Base-by-base conservation (phyloP, 106 monocot genomes). In the Dendrobium nobile region DNA sequence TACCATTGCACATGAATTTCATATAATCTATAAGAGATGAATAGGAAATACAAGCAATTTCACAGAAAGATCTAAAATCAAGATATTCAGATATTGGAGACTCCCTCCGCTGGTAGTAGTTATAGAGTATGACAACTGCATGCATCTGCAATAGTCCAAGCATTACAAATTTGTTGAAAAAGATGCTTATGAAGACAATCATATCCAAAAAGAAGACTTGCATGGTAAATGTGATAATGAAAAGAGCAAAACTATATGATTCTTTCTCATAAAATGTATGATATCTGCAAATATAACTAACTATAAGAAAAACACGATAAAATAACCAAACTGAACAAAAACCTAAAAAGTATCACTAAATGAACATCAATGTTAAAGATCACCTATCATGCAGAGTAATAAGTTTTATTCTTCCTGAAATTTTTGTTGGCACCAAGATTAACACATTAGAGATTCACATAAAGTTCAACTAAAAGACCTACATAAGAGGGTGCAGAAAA, bases 101-200 rank as follows among this genome's bases (percentile, higher is more conserved):
- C 7, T 28, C n/a, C 67, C 28, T 67, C 67, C 67, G 67, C 67
- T 67, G 67, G 67, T 67, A 67, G 27, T 67, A 67, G 28, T 67
- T 67, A 67, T 67, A 67, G 67, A 67, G 67, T 11, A 67, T 9
- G 8, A 31, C 67, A 9, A 67, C 67, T 31, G 67, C 67, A 5
- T 67, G 67, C 67, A 67, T 67, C 67, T 67, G 67, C 6, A 67
- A 28, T 31, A 67, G 67, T 27, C 67, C 27, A 67, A 19, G 58
- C 28, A 67, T 67, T 27, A 67, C 45, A 67, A 67, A 67, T 27
- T 27, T 67, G 27, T 67, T 67, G 27, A 67, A 58, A 58, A n/a
- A 58, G n/a, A 20, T 58, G 58, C 26, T 27, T 67, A 67, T 7
- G 45, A 67, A 7, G 7, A 67, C 9, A 27, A 67, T 11, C 67